Evolutionary conservation across 2,329 filamentous ascomycete species (phyloP).

Genomic region (Xylaria digitata): DNA sequence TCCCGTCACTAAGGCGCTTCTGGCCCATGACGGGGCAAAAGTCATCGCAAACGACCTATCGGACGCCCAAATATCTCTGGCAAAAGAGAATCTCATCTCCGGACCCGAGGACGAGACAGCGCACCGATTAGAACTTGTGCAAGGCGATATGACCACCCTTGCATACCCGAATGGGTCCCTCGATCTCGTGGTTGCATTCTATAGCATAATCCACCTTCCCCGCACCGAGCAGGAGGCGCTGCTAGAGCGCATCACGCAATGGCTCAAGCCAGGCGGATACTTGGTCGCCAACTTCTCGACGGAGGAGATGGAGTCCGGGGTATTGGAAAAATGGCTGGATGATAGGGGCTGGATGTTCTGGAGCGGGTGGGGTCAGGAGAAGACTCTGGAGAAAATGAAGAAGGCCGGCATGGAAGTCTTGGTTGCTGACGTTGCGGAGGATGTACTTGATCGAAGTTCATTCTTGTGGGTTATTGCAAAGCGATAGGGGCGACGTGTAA

Average conservation of each 20-base stretch:
- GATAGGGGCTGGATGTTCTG: slow-evolving; percentile 58
- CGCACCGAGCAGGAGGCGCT: slow-evolving; percentile 61
- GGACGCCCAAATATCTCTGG: slow-evolving; percentile 52
- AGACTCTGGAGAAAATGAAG: slow-evolving; percentile 48
- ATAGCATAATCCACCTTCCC: slow-evolving; percentile 67
- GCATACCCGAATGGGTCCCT: slow-evolving; percentile 52
- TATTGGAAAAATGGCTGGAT: slow-evolving; percentile 53
- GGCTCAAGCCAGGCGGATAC: slow-evolving; percentile 64
- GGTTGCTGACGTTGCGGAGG: slow-evolving; percentile 47
- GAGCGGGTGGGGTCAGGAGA: slow-evolving; percentile 55
- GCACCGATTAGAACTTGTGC: slow-evolving; percentile 45
- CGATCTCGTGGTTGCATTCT: slow-evolving; percentile 63
- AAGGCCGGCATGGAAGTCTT: slow-evolving; percentile 52
- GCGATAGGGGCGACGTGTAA: slow-evolving; percentile 12
- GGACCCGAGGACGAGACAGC: slow-evolving; percentile 10
- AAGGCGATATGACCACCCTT: slow-evolving; percentile 56
- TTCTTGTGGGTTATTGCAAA: slow-evolving; percentile 57
- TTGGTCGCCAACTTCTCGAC: slow-evolving; percentile 61
- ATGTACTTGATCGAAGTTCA: slow-evolving; percentile 49
- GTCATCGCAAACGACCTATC: slow-evolving; percentile 58
- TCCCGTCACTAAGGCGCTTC: slow-evolving; percentile 52
- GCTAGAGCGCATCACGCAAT: slow-evolving; percentile 56
- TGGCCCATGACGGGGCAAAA: slow-evolving; percentile 42
- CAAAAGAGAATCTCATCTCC: slow-evolving; percentile 42
- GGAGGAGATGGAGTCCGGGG: slow-evolving; percentile 45